A percentile compares a stretch with the other conserved stretches of the same genome.
These are phyloP conservation scores for Penicillium sumatraense DNA, from an alignment of 2,329 filamentous ascomycete genomes.

Conservation along the genomic window DNA sequence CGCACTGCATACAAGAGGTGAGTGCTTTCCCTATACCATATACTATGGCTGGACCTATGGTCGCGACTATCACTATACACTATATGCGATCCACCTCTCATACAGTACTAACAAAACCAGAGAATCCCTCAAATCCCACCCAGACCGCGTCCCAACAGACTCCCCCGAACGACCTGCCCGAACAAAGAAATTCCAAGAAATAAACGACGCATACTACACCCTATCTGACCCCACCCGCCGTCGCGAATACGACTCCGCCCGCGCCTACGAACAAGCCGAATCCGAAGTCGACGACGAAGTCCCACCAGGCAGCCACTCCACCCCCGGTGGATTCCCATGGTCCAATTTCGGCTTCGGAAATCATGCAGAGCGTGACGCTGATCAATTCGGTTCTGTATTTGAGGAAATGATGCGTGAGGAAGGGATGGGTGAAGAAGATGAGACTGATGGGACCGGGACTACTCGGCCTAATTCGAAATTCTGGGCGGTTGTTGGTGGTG, in stretches of 20 bases:
- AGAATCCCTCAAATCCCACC: conserved; percentile 88
- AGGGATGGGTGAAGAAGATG: conserved; percentile 74
- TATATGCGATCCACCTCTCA: not conserved
- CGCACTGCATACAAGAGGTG: conserved; percentile 93
- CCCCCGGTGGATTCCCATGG: conserved; percentile 71
- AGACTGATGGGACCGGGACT: conserved; percentile 52
- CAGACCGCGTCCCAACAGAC: conserved; percentile 82
- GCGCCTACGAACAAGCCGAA: conserved; percentile 54
- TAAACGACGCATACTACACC: conserved; percentile 93
- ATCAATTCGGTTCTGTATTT: conserved; percentile 87
- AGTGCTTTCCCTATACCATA: no score
- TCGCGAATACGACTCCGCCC: conserved; percentile 80
- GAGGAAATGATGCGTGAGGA: conserved; percentile 90
- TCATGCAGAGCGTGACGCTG: conserved; percentile 54
- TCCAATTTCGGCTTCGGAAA: conserved; percentile 67
- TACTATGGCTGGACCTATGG: no score
- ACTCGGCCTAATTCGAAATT: conserved; percentile 69
- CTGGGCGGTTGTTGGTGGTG: conserved; percentile 82
- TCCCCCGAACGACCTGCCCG: conserved; percentile 80
- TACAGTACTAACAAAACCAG: conserved; percentile 47
- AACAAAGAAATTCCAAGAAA: conserved; percentile 86
- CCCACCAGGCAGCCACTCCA: conserved; percentile 39
- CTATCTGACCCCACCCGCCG: conserved; percentile 79
- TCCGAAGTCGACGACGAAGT: conserved; percentile 55
- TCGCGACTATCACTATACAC: no score